Base-by-base conservation (phyloP, 2,329 filamentous ascomycete species). In the Pleoardoris graminearum region DNA sequence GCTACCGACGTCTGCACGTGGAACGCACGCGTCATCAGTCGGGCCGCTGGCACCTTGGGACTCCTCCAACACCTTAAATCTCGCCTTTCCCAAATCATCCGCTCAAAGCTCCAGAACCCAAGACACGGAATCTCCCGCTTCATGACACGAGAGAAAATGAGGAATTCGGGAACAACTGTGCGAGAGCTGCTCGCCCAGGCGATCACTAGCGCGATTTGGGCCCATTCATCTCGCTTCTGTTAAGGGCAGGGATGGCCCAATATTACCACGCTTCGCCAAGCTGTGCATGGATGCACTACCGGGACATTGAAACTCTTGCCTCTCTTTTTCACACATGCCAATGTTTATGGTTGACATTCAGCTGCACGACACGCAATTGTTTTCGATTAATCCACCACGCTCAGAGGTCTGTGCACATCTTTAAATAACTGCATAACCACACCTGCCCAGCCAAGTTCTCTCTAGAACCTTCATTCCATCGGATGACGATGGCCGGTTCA, bases 251-350 rank as follows among this genome's bases (percentile, higher is more conserved):
- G 12, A 7, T 29, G 4, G 41, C 19, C 41, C 41, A 44, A 44
- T 44, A 44, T 33, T 44, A 44, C 41, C 41, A 33, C 41, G 41
- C 41, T 27, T 21, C 41, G 27, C 41, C 41, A 44, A 33, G 41
- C 11, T 14, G 27, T 3, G 10, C 27, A 43, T 43, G 41, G 41
- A 27, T 27, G 25, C 25, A 10, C 25, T 27, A 27, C 25, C 25
- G 25, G 6, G 25, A 27, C 25, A 10, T 27, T 27, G 25, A 27
- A 27, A 27, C 25, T 27, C 25, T 27, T 6, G 10, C 25, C 5
- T 6, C 25, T 27, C 6, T 10, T n/a, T n/a, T n/a, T n/a, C n/a
- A n/a, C n/a, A n/a, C n/a, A n/a, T n/a, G n/a, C n/a, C n/a, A n/a
- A n/a, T n/a, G n/a, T n/a, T n/a, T n/a, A n/a, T n/a, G n/a, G n/a